These are phyloP conservation scores for Cystofilobasidium macerans DNA, from an alignment of 768 basidiomycete species.

Conservation along the genomic window DNA sequence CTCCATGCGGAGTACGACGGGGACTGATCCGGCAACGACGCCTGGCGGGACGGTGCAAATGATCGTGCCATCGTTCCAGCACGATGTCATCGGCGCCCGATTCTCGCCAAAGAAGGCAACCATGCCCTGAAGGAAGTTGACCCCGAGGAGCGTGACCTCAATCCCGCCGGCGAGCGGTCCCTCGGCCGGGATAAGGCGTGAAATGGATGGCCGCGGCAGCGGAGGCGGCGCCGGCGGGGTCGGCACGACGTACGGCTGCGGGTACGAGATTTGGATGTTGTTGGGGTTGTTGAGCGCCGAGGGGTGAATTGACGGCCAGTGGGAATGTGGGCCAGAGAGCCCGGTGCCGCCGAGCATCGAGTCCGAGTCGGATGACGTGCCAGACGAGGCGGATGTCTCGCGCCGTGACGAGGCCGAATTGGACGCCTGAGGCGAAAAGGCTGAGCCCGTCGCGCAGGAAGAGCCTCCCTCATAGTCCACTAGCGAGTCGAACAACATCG, in stretches of 20 bases:
- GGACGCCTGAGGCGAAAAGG: neutral
- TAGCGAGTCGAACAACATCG: constrained; percentile 17
- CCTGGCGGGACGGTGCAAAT: constrained; percentile 83
- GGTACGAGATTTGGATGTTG: constrained; percentile 29
- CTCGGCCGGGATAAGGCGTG: constrained; percentile 68
- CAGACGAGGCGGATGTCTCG: constrained; percentile 9
- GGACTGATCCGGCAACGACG: constrained; percentile 67
- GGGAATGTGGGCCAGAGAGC: neutral
- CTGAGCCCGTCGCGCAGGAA: neutral
- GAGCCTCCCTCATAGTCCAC: constrained; percentile 18
- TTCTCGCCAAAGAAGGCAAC: constrained; percentile 80
- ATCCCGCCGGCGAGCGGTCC: constrained; percentile 87
- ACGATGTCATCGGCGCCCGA: constrained; percentile 60
- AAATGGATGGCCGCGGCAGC: constrained; percentile 51
- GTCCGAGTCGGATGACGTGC: constrained; percentile 8
- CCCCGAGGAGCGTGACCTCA: constrained; percentile 84
- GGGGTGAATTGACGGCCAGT: constrained; percentile 36
- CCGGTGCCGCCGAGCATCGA: neutral
- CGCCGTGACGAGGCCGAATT: neutral
- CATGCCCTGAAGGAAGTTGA: constrained; percentile 54
- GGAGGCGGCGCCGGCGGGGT: constrained; percentile 29
- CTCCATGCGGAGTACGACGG: constrained; percentile 71
- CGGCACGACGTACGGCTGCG: constrained; percentile 2
- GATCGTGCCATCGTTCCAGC: constrained; percentile 86
- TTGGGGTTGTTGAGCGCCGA: constrained; percentile 39